phyloP scores from a whole-genome alignment of 768 basidiomycete genomes.

The Lyophyllum shimeji region DNA sequence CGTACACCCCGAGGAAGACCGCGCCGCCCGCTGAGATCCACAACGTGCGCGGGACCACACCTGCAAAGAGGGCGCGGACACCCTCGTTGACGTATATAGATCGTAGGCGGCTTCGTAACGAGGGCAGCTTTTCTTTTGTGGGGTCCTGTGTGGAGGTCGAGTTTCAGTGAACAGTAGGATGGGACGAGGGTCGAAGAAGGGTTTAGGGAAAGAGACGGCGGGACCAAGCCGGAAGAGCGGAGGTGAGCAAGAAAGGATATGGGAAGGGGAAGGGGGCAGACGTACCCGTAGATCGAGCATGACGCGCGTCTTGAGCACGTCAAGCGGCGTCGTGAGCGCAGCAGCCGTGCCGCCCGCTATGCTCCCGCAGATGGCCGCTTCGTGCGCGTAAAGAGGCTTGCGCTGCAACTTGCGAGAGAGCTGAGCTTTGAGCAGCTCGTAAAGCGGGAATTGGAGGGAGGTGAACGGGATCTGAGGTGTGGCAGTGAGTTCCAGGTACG shows the following conservation, averaged over 20 bases:
- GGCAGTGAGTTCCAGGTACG: neutral
- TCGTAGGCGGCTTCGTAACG: slow-evolving; percentile 53
- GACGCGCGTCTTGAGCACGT: slow-evolving; percentile 94
- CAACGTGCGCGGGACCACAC: slow-evolving; percentile 86
- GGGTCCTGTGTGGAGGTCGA: slow-evolving; percentile 44
- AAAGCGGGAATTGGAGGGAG: slow-evolving; percentile 93
- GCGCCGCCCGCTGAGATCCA: slow-evolving; percentile 98
- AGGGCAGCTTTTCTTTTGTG: slow-evolving; percentile 48
- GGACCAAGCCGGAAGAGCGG: no score
- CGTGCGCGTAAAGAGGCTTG: slow-evolving; percentile 62
- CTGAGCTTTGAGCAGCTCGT: slow-evolving; percentile 79
- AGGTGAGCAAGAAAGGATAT: no score
- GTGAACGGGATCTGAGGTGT: slow-evolving; percentile 86
- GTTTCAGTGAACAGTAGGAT: neutral
- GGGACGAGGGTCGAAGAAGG: neutral
- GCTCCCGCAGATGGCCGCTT: slow-evolving; percentile 88
- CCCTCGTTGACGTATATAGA: slow-evolving; percentile 78
- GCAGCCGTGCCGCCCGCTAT: slow-evolving; percentile 91
- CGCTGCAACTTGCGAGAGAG: slow-evolving; percentile 55
- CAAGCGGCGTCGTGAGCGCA: slow-evolving; percentile 88
- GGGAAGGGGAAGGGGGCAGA: no score
- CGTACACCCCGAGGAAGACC: slow-evolving; percentile 95
- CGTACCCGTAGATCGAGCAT: slow-evolving; percentile 90
- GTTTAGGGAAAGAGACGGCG: neutral
- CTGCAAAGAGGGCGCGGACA: slow-evolving; percentile 72